Percentiles rank a stretch among this genome's conserved stretches.
These are phyloP conservation scores for Pleurozium schreberi DNA, from an alignment of 225 moss, liverwort and hornwort genomes.

Conservation along the genomic window DNA sequence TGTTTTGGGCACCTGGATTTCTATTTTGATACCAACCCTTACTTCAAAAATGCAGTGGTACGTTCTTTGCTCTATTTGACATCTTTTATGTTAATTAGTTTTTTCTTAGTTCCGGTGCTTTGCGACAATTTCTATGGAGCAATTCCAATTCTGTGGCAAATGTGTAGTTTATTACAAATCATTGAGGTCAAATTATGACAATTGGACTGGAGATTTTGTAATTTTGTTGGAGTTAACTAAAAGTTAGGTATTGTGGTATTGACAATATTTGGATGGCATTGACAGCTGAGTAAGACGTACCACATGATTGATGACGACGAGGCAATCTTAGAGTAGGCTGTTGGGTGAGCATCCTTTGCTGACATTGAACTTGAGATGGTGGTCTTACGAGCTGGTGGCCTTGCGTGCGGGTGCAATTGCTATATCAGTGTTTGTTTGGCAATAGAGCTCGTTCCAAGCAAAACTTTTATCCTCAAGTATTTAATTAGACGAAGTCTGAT, in stretches of 20 bases:
- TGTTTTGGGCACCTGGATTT: slow-evolving; percentile 22
- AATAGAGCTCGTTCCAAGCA: neutral
- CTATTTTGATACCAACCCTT: slow-evolving; percentile 67
- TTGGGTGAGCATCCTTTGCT: slow-evolving; percentile 44
- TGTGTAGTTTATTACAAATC: neutral
- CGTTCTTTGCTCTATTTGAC: neutral
- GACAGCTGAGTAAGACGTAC: slow-evolving; percentile 82
- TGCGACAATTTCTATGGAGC: neutral
- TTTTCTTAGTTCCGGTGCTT: neutral
- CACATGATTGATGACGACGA: slow-evolving; percentile 98
- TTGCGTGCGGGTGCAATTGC: neutral
- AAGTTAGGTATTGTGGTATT: neutral
- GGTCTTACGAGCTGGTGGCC: neutral
- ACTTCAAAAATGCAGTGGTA: slow-evolving; percentile 71
- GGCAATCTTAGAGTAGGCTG: slow-evolving; percentile 84
- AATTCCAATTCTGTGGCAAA: neutral
- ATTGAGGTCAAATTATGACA: neutral
- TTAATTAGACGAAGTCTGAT: neutral
- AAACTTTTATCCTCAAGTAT: neutral
- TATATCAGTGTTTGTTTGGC: neutral
- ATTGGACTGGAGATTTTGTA: neutral
- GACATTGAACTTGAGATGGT: neutral
- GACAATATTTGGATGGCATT: neutral
- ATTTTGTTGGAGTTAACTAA: neutral
- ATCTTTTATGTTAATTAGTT: neutral